Evolutionary conservation across 352 stramenopile species (phyloP), one percentile per base, ranked within the genome.

Genomic region (Globisporangium orthogonon): DNA sequence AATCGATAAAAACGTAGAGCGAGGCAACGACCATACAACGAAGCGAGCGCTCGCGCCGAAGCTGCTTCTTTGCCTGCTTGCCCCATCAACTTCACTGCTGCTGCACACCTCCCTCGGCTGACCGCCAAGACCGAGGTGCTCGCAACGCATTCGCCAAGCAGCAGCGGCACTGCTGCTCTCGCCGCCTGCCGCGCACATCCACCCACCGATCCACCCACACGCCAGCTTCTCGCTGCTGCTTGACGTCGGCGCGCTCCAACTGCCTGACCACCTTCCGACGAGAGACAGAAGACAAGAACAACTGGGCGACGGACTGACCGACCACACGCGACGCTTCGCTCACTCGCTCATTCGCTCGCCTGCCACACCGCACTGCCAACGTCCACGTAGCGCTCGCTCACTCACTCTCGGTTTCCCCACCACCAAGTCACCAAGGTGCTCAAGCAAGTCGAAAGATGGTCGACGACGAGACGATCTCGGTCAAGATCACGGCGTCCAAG

Each of bases 401-500:
- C 41, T 47, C 41, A 47, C 17, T 47, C 41, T 47, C 41, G 41
- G 17, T 43, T 13, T 4, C 2, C 37, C 37, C 11, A 13, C 37
- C 37, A 4, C 37, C 11, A 15, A 13, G 10, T 13, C 23, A 29
- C 30, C 18, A 39, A 50, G 66, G 68, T 45, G 53, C 29, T n/a
- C 18, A 52, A 64, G 49, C 59, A 64, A 18, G 55, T 2, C 15
- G 4, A 14, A 48, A 43, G 29, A 86, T 86, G 76, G 70, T 86
- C 54, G 71, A 80, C 55, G 76, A 86, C 65, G 76, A 86, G 57
- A 66, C 73, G 9, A 83, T 86, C 49, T 83, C 74, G 18, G 76
- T 86, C 15, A 73, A 79, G 44, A 86, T 86, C 56, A 84, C 76
- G 39, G 76, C 76, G 29, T 73, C 63, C 15, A 86, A 86, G 53